Base-by-base conservation (phyloP, 2,329 filamentous ascomycete genomes). In the Cordyceps cateniannulata region DNA sequence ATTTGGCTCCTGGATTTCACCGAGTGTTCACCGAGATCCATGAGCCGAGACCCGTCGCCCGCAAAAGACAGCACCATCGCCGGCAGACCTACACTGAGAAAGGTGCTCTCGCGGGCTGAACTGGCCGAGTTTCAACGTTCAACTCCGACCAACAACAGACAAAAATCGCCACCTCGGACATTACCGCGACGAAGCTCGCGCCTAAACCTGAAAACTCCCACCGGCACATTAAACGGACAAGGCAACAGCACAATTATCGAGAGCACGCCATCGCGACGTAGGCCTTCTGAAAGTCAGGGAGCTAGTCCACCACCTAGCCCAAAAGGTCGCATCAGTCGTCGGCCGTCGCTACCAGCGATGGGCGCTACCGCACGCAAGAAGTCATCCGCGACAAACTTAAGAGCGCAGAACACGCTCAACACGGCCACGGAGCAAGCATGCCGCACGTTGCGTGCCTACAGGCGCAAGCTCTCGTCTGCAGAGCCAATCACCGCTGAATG, bases 71-170 rank as follows among this genome's bases (percentile, higher is more conserved):
- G 66, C 22, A 77, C 83, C 2, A 45, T 59, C n/a, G 78, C 84
- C 1, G 79, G 81, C 42, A 86, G 86, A 32, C 90, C 88, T 40
- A 93, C 93, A 4, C 76, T 98, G 38, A 84, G 95, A 58, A 89
- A 90, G 60, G 89, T 99, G 9, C 79, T 98, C 35, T 96, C 93
- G 1, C 91, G 90, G 67, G 87, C 89, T 0, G 93, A 98, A 68
- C 77, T 98, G 45, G 89, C 91, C 9, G 90, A 93, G 63, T 93
- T 96, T 63, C 84, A 85, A 64, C 76, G 83, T 5, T 76, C 81
- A 4, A 76, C 78, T 0, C 68, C 77, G 9, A 27, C 20, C 10
- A 55, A 59, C 53, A 40, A 72, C 8, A 81, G 82, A 3, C 77
- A 81, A 49, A 77, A 77, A 25, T 86, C 84, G 1, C 84, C 85